Evolutionary conservation across 208 protist genomes (phyloP).

Genomic region (Trypanosoma congolense): DNA sequence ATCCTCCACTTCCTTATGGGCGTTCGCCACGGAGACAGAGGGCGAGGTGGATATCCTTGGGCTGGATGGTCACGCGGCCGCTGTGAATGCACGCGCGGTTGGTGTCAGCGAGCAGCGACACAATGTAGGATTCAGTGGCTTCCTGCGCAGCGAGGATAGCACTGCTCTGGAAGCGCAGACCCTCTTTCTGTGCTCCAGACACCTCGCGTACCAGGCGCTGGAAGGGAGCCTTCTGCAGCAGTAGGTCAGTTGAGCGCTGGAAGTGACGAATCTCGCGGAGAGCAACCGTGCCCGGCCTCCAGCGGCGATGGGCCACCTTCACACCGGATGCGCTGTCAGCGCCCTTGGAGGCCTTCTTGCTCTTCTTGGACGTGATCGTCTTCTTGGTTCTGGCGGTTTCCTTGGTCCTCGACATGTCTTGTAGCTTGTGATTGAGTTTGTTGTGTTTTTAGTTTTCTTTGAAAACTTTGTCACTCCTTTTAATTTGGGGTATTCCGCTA

Average conservation of each 20-base stretch:
- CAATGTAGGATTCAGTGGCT: conserved; percentile 84
- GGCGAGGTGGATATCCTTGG: conserved; percentile 69
- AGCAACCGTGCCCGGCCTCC: conserved; percentile 96
- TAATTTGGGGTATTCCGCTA: conserved; percentile 24
- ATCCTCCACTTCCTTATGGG: conserved; percentile 1
- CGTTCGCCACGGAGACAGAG: conserved; percentile 60
- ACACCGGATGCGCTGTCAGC: conserved; percentile 82
- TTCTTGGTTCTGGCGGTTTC: conserved; percentile 96
- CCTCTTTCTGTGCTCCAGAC: conserved; percentile 7
- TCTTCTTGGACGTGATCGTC: conserved; percentile 95
- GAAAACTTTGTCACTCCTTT: too few relatives aligned
- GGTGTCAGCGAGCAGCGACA: conserved; percentile 90
- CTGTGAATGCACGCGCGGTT: conserved; percentile 88
- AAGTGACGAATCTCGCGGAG: conserved; percentile 95
- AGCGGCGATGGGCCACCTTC: conserved; percentile 96
- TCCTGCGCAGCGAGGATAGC: not conserved
- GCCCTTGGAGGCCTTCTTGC: conserved; percentile 96
- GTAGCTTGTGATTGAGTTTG: not conserved
- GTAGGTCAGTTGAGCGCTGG: conserved; percentile 84
- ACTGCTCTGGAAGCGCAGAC: not conserved
- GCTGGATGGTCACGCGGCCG: conserved; percentile 82
- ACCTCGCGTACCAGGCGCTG: conserved; percentile 66
- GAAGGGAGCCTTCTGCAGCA: conserved; percentile 87
- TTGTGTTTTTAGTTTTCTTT: conserved; percentile 1
- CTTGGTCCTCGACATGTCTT: conserved; percentile 95